Conservation (phyloP, 345 rosid genomes). For the Xanthoceras sorbifolium region DNA sequence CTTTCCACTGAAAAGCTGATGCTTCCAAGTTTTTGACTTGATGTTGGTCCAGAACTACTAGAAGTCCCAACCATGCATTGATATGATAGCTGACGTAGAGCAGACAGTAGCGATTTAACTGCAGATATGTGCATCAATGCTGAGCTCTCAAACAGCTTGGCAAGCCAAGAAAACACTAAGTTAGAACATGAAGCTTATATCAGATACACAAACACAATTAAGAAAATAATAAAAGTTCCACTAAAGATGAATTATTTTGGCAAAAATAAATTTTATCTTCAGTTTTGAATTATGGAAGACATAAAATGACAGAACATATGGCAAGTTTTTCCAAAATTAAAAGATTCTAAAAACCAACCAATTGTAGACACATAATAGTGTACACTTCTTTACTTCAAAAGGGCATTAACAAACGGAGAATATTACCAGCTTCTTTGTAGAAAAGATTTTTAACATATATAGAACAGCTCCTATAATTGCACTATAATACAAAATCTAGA, state of each 20-base stretch:
- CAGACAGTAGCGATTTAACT: conserved; percentile 93
- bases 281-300: neutral
- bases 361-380: neutral
- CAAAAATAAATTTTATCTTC: neutral
- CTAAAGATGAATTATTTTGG: too few relatives aligned
- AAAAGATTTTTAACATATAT: neutral
- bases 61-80: conserved; percentile 80
- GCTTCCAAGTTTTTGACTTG: conserved; percentile 76
- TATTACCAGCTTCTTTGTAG: neutral
- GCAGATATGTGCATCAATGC: conserved; percentile 95
- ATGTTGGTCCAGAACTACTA: conserved; percentile 67
- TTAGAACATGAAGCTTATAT: conserved; percentile 38
- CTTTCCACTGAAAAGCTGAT: conserved; percentile 89
- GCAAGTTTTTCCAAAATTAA: neutral
- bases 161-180: conserved; percentile 33
- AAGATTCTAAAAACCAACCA: neutral
- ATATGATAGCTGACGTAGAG: conserved; percentile 77
- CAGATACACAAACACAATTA: neutral
- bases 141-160: conserved; percentile 96
- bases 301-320: neutral
- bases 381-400: neutral
- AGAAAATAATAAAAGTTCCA: neutral
- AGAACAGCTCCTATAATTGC: neutral
- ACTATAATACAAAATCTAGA: neutral
- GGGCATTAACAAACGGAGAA: neutral